phyloP scores from a whole-genome alignment of 768 basidiomycete genomes.

The Floccularia luteovirens region DNA sequence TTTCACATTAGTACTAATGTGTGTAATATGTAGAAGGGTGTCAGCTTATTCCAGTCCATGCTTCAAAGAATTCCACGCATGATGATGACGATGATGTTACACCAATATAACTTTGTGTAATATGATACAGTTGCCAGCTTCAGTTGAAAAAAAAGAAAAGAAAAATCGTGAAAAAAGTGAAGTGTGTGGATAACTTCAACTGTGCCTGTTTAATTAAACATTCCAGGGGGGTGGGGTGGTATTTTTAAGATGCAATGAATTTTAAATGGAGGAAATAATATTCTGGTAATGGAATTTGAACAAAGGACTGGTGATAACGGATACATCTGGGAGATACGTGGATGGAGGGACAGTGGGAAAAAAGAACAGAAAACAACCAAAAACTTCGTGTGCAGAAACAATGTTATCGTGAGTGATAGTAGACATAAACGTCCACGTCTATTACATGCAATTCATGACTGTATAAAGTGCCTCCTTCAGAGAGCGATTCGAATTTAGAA shows the following conservation, averaged over 20 bases:
- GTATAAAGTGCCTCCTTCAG: slow-evolving; percentile 67
- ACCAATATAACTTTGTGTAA: neutral
- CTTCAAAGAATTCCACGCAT: neutral
- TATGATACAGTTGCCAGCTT: slow-evolving; percentile 1
- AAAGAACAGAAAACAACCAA: slow-evolving; percentile 3
- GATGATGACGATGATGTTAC: neutral
- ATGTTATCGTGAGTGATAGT: slow-evolving; percentile 3
- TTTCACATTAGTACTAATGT: too few species aligned
- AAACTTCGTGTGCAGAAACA: neutral
- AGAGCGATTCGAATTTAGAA: slow-evolving; percentile 38
- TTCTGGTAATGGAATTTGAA: neutral
- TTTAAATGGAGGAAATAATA: slow-evolving; percentile 4
- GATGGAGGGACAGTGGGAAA: neutral
- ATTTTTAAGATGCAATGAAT: slow-evolving; percentile 4
- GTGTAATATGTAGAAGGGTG: too few species aligned
- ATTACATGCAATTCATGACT: slow-evolving; percentile 50
- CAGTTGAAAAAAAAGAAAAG: neutral
- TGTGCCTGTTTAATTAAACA: slow-evolving; percentile 6
- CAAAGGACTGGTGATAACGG: slow-evolving; percentile 6
- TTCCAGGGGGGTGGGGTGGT: neutral
- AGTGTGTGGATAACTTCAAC: slow-evolving; percentile 3
- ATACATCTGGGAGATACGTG: slow-evolving; percentile 6
- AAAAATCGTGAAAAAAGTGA: neutral
- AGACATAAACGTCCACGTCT: slow-evolving; percentile 27
- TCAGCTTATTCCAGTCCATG: too few species aligned